Evolutionary conservation across 2,329 filamentous ascomycete genomes (phyloP).

Genomic region (Penicillium aurantiogriseum): DNA sequence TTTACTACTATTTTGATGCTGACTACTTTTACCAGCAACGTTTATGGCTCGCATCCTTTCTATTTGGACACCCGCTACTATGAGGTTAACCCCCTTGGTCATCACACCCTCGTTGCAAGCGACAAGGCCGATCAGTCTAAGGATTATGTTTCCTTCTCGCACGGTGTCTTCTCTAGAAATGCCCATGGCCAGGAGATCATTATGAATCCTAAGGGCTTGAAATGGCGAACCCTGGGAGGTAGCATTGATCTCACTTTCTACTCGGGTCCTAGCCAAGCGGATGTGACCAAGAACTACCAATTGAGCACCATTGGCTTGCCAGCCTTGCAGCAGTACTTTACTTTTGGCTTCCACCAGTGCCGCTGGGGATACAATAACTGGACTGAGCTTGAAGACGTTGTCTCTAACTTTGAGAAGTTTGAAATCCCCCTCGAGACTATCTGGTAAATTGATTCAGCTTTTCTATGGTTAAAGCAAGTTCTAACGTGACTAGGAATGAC

Average conservation of each 20-base stretch:
- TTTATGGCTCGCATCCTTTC: constrained; percentile 75
- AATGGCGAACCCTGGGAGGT: constrained; percentile 73
- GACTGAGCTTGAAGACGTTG: constrained; percentile 60
- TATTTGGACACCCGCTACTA: constrained; percentile 80
- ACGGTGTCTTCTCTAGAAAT: constrained; percentile 76
- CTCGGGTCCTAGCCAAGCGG: constrained; percentile 65
- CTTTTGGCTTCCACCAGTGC: constrained; percentile 79
- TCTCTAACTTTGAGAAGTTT: constrained; percentile 54
- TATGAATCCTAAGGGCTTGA: constrained; percentile 62
- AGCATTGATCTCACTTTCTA: constrained; percentile 78
- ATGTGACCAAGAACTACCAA: constrained; percentile 71
- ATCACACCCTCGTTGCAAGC: constrained; percentile 53
- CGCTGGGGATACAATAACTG: constrained; percentile 79
- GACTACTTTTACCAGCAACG: constrained; percentile 47
- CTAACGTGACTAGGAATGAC: constrained; percentile 33
- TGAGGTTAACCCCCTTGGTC: constrained; percentile 52
- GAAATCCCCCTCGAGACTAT: constrained; percentile 57
- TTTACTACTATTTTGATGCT: not conserved
- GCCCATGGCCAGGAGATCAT: constrained; percentile 73
- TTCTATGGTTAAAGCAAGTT: not conserved
- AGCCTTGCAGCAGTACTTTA: constrained; percentile 77
- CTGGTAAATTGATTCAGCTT: constrained; percentile 32
- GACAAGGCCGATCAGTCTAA: constrained; percentile 54
- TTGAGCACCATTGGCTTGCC: constrained; percentile 66
- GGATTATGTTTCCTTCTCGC: constrained; percentile 65